These are phyloP conservation scores for Hypoxylon rickii DNA, from an alignment of 495 filamentous ascomycete genomes.

Conservation along the genomic window DNA sequence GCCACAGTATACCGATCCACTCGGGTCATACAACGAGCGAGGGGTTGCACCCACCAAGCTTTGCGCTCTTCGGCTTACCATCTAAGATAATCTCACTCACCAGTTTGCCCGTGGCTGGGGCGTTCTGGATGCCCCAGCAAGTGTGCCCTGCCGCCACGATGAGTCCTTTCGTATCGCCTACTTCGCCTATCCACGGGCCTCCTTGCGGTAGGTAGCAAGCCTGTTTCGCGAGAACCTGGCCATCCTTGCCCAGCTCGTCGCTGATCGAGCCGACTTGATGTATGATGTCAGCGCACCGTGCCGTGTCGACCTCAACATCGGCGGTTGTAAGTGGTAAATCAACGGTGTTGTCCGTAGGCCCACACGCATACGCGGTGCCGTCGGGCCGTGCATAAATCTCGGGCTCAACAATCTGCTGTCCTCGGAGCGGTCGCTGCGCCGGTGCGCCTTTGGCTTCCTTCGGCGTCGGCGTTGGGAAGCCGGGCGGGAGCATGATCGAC, in stretches of 20 bases:
- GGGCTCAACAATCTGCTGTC: slow-evolving; percentile 63
- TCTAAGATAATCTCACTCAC: slow-evolving; percentile 81
- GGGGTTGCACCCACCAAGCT: slow-evolving; percentile 39
- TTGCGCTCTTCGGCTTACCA: slow-evolving; percentile 71
- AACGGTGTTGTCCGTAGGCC: slow-evolving; percentile 68
- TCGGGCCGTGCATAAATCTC: slow-evolving; percentile 90
- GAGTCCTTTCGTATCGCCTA: slow-evolving; percentile 67
- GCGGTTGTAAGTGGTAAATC: slow-evolving; percentile 70
- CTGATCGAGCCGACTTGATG: slow-evolving; percentile 71
- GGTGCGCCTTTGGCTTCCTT: slow-evolving; percentile 42
- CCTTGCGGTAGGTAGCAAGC: slow-evolving; percentile 81
- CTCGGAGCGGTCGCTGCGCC: slow-evolving; percentile 30
- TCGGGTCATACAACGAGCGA: slow-evolving; percentile 25
- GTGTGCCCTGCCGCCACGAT: slow-evolving; percentile 82
- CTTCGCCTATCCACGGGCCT: slow-evolving; percentile 75
- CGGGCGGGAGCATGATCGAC: slow-evolving; percentile 69
- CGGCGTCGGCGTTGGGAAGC: slow-evolving; percentile 42
- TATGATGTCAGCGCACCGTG: slow-evolving; percentile 77
- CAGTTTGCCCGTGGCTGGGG: slow-evolving; percentile 79
- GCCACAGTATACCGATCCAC: slow-evolving; percentile 21
- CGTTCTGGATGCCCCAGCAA: slow-evolving; percentile 93
- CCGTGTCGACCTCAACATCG: slow-evolving; percentile 72
- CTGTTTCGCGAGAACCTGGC: slow-evolving; percentile 71
- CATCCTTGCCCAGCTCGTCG: slow-evolving; percentile 67
- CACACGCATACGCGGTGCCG: slow-evolving; percentile 81